phyloP scores from a whole-genome alignment of 140 eudicot genomes.

The Stevia rebaudiana region DNA sequence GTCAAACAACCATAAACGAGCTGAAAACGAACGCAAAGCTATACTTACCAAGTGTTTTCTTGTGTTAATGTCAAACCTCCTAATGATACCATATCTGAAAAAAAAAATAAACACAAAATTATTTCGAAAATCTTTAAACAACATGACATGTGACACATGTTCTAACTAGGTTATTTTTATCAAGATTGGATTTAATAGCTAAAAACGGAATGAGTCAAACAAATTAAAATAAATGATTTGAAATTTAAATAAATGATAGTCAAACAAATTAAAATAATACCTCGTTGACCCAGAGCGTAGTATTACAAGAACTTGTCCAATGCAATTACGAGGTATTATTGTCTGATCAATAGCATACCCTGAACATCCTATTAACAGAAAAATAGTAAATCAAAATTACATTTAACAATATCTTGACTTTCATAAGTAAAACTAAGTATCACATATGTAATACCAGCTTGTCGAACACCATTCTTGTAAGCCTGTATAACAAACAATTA shows the following conservation, averaged over 20 bases:
- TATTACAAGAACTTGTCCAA: conserved; percentile 60
- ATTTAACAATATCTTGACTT: background rate
- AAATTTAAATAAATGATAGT: background rate
- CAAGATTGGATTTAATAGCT: no score
- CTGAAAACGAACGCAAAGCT: background rate
- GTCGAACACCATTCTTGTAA: conserved; percentile 45
- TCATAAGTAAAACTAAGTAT: background rate
- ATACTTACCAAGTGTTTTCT: conserved; percentile 69
- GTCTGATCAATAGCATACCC: conserved; percentile 25
- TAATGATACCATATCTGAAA: conserved; percentile 69
- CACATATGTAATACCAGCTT: conserved; percentile 38
- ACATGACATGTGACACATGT: background rate
- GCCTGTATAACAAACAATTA: conserved; percentile 39
- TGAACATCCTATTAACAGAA: conserved; percentile 33
- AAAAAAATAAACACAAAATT: background rate
- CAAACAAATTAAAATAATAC: conserved; percentile 33
- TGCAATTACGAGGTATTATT: conserved; percentile 47
- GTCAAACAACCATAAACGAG: conserved; percentile 10
- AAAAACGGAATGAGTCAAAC: background rate
- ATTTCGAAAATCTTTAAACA: background rate
- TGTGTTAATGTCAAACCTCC: conserved; percentile 49
- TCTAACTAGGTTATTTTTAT: no score
- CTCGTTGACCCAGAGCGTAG: conserved; percentile 31
- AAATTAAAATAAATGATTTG: background rate
- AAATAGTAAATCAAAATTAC: background rate